Percentiles rank a stretch among this genome's conserved stretches.
phyloP scores from a whole-genome alignment of 768 basidiomycete genomes.

The Lactifluus hygrophoroides region DNA sequence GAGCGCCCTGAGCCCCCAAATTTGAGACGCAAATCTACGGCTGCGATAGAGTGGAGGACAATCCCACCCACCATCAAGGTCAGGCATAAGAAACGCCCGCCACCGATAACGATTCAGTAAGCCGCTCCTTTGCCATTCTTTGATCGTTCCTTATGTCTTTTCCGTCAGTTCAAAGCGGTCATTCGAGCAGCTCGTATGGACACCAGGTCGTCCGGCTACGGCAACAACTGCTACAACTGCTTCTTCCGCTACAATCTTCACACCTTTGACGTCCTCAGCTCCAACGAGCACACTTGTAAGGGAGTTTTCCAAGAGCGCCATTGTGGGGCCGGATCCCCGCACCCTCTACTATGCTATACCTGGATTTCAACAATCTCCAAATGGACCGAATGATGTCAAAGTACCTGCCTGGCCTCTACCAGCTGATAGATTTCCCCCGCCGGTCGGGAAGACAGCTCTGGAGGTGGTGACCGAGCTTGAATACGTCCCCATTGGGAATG shows the following conservation, averaged over 20 bases:
- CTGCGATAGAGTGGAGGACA: constrained; percentile 21
- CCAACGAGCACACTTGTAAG: constrained; percentile 3
- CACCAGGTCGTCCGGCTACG: constrained; percentile 7
- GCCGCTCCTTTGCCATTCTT: constrained; percentile 2
- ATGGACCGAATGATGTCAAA: constrained; percentile 11
- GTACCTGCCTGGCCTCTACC: constrained; percentile 9
- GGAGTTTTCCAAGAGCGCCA: constrained; percentile 2
- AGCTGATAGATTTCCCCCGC: constrained; percentile 8
- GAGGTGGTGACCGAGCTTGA: constrained; percentile 15
- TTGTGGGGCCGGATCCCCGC: constrained; percentile 16
- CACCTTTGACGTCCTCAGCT: constrained; percentile 10
- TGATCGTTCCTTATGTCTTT: not conserved
- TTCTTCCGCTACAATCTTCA: constrained; percentile 10
- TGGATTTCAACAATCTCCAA: constrained; percentile 19
- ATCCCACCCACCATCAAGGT: constrained; percentile 21
- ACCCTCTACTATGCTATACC: constrained; percentile 18
- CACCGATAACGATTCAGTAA: constrained; percentile 17
- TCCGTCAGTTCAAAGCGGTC: constrained; percentile 16
- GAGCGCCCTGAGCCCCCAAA: constrained; percentile 11
- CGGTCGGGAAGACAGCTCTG: constrained; percentile 16
- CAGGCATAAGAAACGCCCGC: constrained; percentile 20
- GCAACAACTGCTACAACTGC: constrained; percentile 3
- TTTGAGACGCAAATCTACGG: constrained; percentile 8
- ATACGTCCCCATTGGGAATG: not conserved
- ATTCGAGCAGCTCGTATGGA: constrained; percentile 17